phyloP scores from a whole-genome alignment of 129 eudicot genomes.

The Calendula officinalis region DNA sequence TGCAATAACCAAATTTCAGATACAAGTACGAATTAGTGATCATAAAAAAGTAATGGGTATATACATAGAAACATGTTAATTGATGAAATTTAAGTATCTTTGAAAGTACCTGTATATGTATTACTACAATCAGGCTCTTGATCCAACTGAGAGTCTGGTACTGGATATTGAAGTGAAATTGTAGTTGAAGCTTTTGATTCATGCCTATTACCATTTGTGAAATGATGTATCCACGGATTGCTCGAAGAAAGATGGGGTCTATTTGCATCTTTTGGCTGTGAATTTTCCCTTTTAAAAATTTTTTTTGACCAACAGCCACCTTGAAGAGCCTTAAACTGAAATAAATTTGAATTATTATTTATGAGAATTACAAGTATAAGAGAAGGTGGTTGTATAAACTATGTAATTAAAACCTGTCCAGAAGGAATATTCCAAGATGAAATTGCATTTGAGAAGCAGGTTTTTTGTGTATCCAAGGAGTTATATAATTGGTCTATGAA shows the following conservation, averaged over 20 bases:
- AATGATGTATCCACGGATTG: conserved; percentile 67
- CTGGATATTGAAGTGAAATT: conserved; percentile 25
- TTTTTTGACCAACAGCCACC: conserved; percentile 54
- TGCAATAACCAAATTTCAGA: conserved; percentile 22
- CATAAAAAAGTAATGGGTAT: not conserved
- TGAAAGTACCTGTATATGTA: conserved; percentile 33
- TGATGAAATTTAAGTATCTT: not conserved
- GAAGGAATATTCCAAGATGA: conserved; percentile 39
- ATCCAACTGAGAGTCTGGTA: conserved; percentile 23
- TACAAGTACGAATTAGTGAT: not conserved
- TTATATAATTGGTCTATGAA: conserved; percentile 62
- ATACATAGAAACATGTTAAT: conserved; percentile 3
- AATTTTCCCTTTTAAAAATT: conserved; percentile 37
- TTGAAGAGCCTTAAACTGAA: conserved; percentile 56
- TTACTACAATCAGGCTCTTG: conserved; percentile 34
- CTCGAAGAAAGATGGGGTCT: conserved; percentile 23
- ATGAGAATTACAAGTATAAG: not conserved
- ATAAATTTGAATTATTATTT: conserved; percentile 3
- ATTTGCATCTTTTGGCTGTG: conserved; percentile 31
- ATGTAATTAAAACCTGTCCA: conserved; percentile 46
- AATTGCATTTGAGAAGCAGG: conserved; percentile 29
- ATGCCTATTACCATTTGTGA: conserved; percentile 37
- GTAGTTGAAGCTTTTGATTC: conserved; percentile 16
- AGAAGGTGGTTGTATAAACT: not conserved
- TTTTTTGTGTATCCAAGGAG: conserved; percentile 46